Evolutionary conservation across 306 rosid species (phyloP).

Genomic region (Cicer arietinum): DNA sequence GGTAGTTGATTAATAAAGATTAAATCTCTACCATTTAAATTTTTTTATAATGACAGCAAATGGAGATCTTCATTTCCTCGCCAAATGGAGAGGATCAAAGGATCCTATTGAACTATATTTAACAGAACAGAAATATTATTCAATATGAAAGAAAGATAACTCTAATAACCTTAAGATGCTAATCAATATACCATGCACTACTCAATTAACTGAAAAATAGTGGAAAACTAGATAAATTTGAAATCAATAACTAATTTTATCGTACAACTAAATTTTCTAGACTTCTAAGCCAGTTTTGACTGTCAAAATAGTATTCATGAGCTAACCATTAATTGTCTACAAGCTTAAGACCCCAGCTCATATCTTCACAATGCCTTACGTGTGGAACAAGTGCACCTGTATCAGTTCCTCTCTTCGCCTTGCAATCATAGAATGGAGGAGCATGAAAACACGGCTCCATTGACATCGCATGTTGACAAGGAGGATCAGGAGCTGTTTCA

Average conservation of each 20-base stretch:
- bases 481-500: conserved; percentile 62
- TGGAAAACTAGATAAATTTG: not conserved
- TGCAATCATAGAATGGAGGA: conserved; percentile 76
- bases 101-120: not conserved
- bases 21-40: too few relatives aligned
- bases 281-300: conserved; percentile 17
- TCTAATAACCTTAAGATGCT: not conserved
- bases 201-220: not conserved
- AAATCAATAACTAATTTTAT: conserved; percentile 30
- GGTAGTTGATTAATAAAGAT: too few relatives aligned
- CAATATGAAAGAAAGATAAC: conserved; percentile 6
- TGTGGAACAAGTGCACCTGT: conserved; percentile 67
- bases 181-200: not conserved
- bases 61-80: too few relatives aligned
- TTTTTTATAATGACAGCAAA: too few relatives aligned
- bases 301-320: not conserved
- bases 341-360: conserved; percentile 87
- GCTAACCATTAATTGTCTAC: conserved; percentile 44
- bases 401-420: conserved; percentile 63
- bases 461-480: conserved; percentile 63
- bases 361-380: conserved; percentile 80
- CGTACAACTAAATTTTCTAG: conserved; percentile 38
- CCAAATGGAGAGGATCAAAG: too few relatives aligned
- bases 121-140: not conserved
- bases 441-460: conserved; percentile 87